Percentiles rank a stretch among this genome's conserved stretches.
Conservation (phyloP, 805 yeast species). For the Vanderwaltozyma verrucispora region DNA sequence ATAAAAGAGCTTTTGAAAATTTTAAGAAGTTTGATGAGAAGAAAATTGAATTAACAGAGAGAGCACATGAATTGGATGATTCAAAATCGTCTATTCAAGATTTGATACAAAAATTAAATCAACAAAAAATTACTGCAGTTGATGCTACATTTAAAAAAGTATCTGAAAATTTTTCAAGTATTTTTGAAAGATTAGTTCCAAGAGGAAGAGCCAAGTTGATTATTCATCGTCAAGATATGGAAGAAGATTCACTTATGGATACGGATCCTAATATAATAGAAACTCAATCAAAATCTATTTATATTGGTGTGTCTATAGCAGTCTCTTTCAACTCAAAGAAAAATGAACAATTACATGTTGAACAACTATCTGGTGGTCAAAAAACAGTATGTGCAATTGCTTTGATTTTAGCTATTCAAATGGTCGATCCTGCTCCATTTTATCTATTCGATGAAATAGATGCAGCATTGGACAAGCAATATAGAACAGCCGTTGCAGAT, state of each 20-base stretch:
- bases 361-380: conserved; percentile 94
- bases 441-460: conserved; percentile 94
- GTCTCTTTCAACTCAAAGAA: conserved; percentile 83
- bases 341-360: conserved; percentile 79
- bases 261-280: conserved; percentile 14
- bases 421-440: conserved; percentile 95
- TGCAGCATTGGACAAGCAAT: conserved; percentile 89
- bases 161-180: conserved; percentile 56
- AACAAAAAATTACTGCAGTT: conserved; percentile 76
- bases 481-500: conserved; percentile 76
- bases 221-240: conserved; percentile 38
- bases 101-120: conserved; percentile 57
- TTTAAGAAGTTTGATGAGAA: conserved; percentile 63
- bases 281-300: conserved; percentile 29
- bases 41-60: conserved; percentile 49
- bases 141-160: conserved; percentile 68
- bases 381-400: conserved; percentile 95
- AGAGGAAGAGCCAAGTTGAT: conserved; percentile 66
- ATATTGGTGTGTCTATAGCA: conserved; percentile 71
- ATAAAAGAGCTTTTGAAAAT: conserved; percentile 85
- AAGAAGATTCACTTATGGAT: conserved; percentile 12
- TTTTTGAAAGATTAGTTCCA: conserved; percentile 78
- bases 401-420: conserved; percentile 84
- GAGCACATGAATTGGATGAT: conserved; percentile 58
- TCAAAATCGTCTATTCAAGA: conserved; percentile 66